Base-by-base conservation (phyloP, 1,139 yeast species). In the Pichia sp. region DNA sequence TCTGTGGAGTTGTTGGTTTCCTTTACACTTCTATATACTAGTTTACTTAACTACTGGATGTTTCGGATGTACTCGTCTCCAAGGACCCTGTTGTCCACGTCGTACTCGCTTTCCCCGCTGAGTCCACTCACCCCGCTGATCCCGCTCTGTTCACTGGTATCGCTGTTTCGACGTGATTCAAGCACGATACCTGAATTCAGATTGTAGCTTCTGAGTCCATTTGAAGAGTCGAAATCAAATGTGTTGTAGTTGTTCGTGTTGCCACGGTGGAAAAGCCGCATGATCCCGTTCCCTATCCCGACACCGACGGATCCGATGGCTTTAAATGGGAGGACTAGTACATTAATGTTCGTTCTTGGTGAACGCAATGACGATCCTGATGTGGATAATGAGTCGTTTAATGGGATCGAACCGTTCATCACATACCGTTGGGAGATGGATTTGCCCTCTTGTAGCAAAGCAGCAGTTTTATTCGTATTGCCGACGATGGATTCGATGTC, bases 41-140 rank as follows among this genome's bases (percentile, higher is more conserved):
- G 9, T 24, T 8, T 8, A 24, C 10, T 22, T 31, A n/a, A n/a
- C n/a, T n/a, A 38, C 6, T 38, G 35, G 18, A 59, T 57, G 33
- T 45, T 42, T 54, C 53, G 51, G 18, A 61, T 54, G 19, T 58
- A 62, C 21, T 61, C 65, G 33, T 61, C 65, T 14, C 58, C 49
- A 4, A 61, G 45, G 11, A 61, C 42, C 18, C 57, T 46, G 38
- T 60, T 59, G 44, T 61, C 65, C 11, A 55, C 53, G 38, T 61
- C 65, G 40, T 58, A 60, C 2, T 57, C 51, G 18, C 59, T 56
- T 21, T 53, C 60, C 11, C 54, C 44, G 43, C 59, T 56, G 6
- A 32, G n/a, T 18, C 44, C 40, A 22, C 45, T 34, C 9, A 28
- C 33, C 7, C 42, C 35, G 34, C 45, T 37, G n/a, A 34, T n/a